Evolutionary conservation across 2,329 filamentous ascomycete species (phyloP), one percentile per base, ranked within the genome.

Genomic region (Alternaria viburni): DNA sequence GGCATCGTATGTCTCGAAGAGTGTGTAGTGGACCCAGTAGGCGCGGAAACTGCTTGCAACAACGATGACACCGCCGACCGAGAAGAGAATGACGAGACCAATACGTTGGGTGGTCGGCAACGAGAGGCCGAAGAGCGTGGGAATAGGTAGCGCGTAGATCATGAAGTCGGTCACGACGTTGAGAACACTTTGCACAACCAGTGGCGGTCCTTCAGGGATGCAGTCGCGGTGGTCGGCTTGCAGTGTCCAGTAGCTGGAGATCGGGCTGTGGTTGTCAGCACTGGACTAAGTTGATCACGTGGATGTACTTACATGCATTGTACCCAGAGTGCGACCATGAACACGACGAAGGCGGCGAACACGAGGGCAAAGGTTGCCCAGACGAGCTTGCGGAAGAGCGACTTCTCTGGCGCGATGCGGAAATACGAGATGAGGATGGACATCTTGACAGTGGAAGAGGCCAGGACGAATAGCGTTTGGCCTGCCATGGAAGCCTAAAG

Each of bases 101-200:
- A 83, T 72, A 21, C 82, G 81, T 57, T 84, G 81, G 26, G 70
- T 74, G 57, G 80, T 71, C 2, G 82, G 82, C 65, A 85, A 81
- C 26, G 79, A 78, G 17, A 85, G 77, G n/a, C 73, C 70, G 70
- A 82, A 81, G 32, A 85, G 77, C 15, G 84, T 81, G 2, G 82
- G 83, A 12, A 85, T 82, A 0, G 83, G 83, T 1, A 84, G 72
- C 3, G 80, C 67, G 6, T 83, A 83, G 43, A 82, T 80, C 58
- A 83, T 76, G 43, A 84, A 77, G 66, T 85, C 83, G 10, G 82
- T 81, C 7, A 82, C 67, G 28, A 81, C 82, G 57, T 83, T 84
- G 54, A 85, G 70, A 4, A 81, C 72, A 6, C 80, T 82, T 32
- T 81, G 79, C 28, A 76, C 78, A 6, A 85, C 70, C 5, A 82